phyloP scores from a whole-genome alignment of 2,329 filamentous ascomycete species.

The Grosmannia clavigera region DNA sequence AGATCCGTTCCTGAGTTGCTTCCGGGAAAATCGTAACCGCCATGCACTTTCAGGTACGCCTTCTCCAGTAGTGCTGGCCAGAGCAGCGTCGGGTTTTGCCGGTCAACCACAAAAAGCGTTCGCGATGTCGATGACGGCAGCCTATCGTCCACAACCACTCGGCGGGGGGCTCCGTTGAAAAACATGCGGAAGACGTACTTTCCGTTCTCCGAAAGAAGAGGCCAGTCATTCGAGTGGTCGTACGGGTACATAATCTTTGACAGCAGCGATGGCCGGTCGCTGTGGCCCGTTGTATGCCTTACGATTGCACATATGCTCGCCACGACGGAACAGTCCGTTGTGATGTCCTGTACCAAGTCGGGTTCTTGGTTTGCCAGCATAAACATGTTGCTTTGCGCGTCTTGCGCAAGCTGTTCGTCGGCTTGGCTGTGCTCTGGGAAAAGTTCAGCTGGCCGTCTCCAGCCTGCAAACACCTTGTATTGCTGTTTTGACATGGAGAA shows the following conservation, averaged over 20 bases:
- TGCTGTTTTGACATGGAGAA: conserved; percentile 67
- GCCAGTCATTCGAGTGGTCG: conserved; percentile 42
- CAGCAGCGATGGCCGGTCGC: conserved; percentile 49
- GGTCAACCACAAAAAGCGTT: conserved; percentile 76
- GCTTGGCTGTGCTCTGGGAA: conserved; percentile 25
- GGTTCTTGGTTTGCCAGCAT: conserved; percentile 37
- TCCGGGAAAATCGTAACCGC: conserved; percentile 94
- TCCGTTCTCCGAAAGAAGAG: conserved; percentile 60
- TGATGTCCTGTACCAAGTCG: conserved; percentile 89
- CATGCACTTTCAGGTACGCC: conserved; percentile 87
- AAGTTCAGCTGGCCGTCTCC: conserved; percentile 66
- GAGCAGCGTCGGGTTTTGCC: conserved; percentile 65
- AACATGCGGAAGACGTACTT: conserved; percentile 89
- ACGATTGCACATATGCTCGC: conserved; percentile 81
- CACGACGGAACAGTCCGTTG: conserved; percentile 93
- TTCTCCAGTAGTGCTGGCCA: conserved; percentile 95
- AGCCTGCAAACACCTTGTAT: conserved; percentile 62
- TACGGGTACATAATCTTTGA: conserved; percentile 62
- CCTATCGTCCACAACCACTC: conserved; percentile 78
- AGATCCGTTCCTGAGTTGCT: conserved; percentile 95
- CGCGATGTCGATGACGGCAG: conserved; percentile 63
- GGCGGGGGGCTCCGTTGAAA: conserved; percentile 87
- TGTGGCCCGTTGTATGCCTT: conserved; percentile 44
- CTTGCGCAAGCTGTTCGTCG: neutral
- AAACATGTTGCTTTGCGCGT: conserved; percentile 1